These are phyloP conservation scores for Cymbidium sinense DNA, from an alignment of 106 monocot genomes.

Conservation along the genomic window DNA sequence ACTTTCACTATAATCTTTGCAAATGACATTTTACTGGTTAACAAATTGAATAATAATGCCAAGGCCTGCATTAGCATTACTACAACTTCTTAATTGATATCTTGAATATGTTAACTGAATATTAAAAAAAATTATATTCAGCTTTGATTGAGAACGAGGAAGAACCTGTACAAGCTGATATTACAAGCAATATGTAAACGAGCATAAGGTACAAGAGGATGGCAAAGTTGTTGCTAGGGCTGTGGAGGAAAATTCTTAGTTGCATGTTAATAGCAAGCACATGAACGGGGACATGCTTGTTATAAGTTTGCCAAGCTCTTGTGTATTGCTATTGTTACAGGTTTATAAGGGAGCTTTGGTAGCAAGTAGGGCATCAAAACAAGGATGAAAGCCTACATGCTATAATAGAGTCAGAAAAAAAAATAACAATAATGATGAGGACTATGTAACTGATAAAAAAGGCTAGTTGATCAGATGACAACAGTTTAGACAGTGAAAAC, in stretches of 20 bases:
- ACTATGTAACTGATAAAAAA: background rate
- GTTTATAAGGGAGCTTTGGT: background rate
- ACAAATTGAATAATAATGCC: background rate
- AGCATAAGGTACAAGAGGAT: background rate
- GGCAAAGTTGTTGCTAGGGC: background rate
- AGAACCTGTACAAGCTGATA: background rate
- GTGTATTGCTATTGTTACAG: background rate
- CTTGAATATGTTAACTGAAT: background rate
- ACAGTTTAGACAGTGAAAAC: background rate
- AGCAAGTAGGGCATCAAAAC: background rate
- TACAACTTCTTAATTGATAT: background rate
- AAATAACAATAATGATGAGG: background rate
- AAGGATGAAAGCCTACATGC: background rate
- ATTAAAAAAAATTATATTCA: background rate
- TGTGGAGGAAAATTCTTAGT: background rate
- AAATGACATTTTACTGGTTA: background rate
- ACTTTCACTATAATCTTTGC: background rate
- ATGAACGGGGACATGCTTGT: background rate
- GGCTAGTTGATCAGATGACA: background rate
- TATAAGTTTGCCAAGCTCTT: background rate
- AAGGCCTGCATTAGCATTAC: background rate
- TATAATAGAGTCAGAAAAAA: background rate
- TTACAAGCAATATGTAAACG: background rate
- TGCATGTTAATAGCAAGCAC: background rate
- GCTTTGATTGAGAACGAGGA: background rate